These are phyloP conservation scores for Xylariaceae sp. DNA, from an alignment of 2,329 filamentous ascomycete species.

Conservation along the genomic window DNA sequence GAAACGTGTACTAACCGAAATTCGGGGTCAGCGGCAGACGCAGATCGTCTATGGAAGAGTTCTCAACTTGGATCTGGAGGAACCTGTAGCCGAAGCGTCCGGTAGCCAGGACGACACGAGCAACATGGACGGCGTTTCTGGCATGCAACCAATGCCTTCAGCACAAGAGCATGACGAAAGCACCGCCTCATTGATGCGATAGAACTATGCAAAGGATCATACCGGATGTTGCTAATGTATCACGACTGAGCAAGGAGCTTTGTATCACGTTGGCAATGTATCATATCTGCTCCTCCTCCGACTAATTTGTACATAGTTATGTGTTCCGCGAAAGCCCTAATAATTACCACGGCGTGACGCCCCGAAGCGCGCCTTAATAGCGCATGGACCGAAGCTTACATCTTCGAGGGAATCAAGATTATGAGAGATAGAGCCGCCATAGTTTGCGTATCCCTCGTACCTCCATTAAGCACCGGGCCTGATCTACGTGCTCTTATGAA, in stretches of 20 bases:
- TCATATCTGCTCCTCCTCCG: not conserved
- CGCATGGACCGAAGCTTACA: not conserved
- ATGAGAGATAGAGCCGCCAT: no score
- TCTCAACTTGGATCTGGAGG: slow-evolving; percentile 18
- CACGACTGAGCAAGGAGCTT: not conserved
- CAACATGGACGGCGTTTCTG: not conserved
- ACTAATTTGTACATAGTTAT: not conserved
- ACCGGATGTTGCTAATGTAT: not conserved
- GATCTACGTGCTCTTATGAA: no score
- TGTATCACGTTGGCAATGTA: not conserved
- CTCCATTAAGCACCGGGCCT: no score
- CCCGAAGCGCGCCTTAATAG: not conserved
- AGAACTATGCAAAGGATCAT: not conserved
- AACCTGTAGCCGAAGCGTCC: not conserved
- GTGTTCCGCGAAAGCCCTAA: not conserved
- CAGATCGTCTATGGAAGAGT: slow-evolving; percentile 30
- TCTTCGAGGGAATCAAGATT: no score
- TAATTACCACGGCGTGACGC: not conserved
- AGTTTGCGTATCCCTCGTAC: no score
- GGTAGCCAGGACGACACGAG: slow-evolving; percentile 8
- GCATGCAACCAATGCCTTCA: not conserved
- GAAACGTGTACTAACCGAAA: slow-evolving; percentile 30
- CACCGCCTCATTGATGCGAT: not conserved
- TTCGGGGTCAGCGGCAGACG: slow-evolving; percentile 27
- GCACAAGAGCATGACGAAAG: not conserved